Base-by-base conservation (phyloP, 2,329 filamentous ascomycete genomes). In the Cytospora chrysosperma region DNA sequence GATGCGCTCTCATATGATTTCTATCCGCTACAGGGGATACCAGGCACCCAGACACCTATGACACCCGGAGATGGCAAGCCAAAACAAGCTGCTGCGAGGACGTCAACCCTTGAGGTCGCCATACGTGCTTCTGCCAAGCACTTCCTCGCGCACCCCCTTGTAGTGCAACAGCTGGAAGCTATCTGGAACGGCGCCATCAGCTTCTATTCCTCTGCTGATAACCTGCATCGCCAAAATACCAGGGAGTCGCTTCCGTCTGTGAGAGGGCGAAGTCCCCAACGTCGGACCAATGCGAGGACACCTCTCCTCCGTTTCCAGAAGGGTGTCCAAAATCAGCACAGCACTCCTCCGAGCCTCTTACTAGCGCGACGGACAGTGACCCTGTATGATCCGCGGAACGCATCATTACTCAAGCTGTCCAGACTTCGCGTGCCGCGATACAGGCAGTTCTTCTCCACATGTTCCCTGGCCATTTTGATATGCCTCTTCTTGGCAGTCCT, bases 161-260 rank as follows among this genome's bases (percentile, higher is more conserved):
- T 97, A 0, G 90, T 97, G 10, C 92, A 96, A 75, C 93, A 97
- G 73, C 82, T 98, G n/a, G 93, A 97, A 75, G 93, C 93, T 52
- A 97, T 98, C 66, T 98, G 94, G 94, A 94, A 92, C 24, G 94
- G 94, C 30, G 94, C 91, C 21, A 95, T 98, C 68, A 93, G 95
- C 68, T 97, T 98, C 72, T 93, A 97, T 75, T 95, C 92, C 1
- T 87, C 89, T 15, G 92, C 92, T 6, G 93, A 97, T 74, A 90
- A 85, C 68, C 79, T 97, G 27, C 94, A 97, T 74, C 88, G 92
- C 55, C 82, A 80, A 32, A 74, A 77, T 9, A 72, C 75, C 52
- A 68, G 69, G 67, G 54, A 67, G 24, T 58, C 61, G 2, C 26
- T 61, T 4, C 13, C 54, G 8, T 27, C 53, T 19, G 30, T 50